Percentiles rank a stretch among this genome's conserved stretches.
Evolutionary conservation across 305 asterid species (phyloP).

Genomic region (Stenogyne calaminthoides): DNA sequence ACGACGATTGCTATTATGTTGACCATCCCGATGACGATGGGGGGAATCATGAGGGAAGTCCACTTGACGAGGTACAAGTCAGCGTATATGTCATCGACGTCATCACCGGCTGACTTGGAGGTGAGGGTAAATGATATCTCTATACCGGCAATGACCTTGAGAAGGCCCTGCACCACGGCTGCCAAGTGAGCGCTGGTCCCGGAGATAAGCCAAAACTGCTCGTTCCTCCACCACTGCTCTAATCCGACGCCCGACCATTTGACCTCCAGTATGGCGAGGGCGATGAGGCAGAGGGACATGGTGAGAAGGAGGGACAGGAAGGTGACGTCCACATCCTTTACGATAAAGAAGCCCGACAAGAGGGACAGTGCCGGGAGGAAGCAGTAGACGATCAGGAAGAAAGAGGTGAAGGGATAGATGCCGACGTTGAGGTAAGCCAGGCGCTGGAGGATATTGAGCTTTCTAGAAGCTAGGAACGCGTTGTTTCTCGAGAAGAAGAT

Average conservation of each 20-base stretch:
- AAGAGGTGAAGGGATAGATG: conserved; percentile 56
- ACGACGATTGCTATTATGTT: conserved; percentile 50
- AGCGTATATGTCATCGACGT: conserved; percentile 46
- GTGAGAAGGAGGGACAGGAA: conserved; percentile 43
- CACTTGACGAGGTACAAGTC: conserved; percentile 52
- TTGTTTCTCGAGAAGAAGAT: conserved; percentile 61
- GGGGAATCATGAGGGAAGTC: conserved; percentile 58
- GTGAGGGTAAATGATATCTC: conserved; percentile 59
- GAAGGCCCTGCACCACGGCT: conserved; percentile 58
- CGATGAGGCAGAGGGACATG: conserved; percentile 44
- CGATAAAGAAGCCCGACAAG: conserved; percentile 51
- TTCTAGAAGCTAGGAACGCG: conserved; percentile 38
- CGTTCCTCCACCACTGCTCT: conserved; percentile 63
- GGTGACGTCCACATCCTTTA: conserved; percentile 43
- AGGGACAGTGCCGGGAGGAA: conserved; percentile 65
- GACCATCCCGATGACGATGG: conserved; percentile 49
- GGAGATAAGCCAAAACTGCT: conserved; percentile 59
- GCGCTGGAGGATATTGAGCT: conserved; percentile 49
- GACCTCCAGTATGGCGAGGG: conserved; percentile 52
- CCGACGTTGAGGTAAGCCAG: conserved; percentile 60
- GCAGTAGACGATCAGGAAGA: conserved; percentile 54
- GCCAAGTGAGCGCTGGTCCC: conserved; percentile 65
- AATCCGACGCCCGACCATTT: conserved; percentile 54
- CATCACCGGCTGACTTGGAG: conserved; percentile 48
- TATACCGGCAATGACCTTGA: conserved; percentile 56